A percentile compares a stretch with the other conserved stretches of the same genome.
phyloP scores from a whole-genome alignment of 306 rosid species.

The Malus fusca region DNA sequence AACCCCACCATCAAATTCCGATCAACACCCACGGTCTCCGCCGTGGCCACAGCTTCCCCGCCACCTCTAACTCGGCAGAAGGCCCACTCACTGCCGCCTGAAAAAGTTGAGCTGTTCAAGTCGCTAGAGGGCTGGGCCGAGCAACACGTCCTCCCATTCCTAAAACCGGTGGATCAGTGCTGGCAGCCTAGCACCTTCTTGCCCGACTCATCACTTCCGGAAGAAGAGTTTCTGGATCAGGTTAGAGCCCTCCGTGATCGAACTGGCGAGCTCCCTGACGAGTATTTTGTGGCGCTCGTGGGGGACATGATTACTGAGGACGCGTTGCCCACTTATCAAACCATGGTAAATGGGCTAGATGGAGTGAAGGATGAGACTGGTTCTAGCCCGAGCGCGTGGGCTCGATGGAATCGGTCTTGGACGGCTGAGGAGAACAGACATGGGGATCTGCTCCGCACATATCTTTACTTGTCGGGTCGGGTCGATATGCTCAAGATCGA shows the following conservation, averaged over 20 bases:
- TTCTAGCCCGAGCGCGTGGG: constrained; percentile 63
- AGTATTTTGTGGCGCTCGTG: constrained; percentile 61
- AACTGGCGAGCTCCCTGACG: constrained; percentile 56
- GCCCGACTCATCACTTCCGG: constrained; percentile 39
- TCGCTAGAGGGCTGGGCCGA: constrained; percentile 62
- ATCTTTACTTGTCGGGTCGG: constrained; percentile 67
- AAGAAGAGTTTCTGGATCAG: constrained; percentile 40
- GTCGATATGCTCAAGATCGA: constrained; percentile 78
- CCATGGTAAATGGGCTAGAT: constrained; percentile 57
- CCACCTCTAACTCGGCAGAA: neutral
- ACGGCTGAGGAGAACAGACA: constrained; percentile 80
- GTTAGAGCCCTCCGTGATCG: constrained; percentile 53
- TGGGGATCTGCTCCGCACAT: constrained; percentile 65
- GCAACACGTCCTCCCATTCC: constrained; percentile 27
- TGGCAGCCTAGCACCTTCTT: constrained; percentile 66
- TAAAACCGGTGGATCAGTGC: constrained; percentile 57
- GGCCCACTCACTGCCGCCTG: constrained; percentile 46
- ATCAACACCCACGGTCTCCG: neutral
- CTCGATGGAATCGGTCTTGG: constrained; percentile 72
- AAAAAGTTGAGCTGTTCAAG: constrained; percentile 40
- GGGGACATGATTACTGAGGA: constrained; percentile 80
- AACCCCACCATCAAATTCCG: neutral
- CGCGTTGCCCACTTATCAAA: constrained; percentile 80
- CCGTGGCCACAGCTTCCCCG: neutral
- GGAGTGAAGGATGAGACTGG: constrained; percentile 59